phyloP scores from a whole-genome alignment of 169 alveolate genomes.

The Babesia ovata region DNA sequence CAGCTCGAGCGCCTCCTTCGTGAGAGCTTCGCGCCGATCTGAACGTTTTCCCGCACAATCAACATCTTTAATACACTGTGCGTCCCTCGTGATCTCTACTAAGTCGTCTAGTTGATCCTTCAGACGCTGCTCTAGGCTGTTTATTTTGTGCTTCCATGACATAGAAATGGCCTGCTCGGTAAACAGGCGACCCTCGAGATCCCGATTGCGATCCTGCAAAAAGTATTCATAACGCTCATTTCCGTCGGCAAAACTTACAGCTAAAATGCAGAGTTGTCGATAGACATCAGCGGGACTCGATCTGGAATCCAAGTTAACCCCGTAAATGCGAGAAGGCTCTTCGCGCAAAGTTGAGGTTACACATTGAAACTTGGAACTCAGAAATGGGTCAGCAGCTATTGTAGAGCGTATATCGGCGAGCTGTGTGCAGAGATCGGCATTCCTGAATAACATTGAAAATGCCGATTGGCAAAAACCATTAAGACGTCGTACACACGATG shows the following conservation, averaged over 20 bases:
- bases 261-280: slow-evolving; percentile 47
- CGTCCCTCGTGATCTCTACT: slow-evolving; percentile 30
- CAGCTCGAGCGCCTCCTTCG: slow-evolving; percentile 73
- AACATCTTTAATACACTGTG: slow-evolving; percentile 31
- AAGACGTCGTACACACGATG: neutral
- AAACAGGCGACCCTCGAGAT: slow-evolving; percentile 55
- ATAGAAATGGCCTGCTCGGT: slow-evolving; percentile 57
- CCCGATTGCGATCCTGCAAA: slow-evolving; percentile 60
- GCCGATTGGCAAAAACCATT: neutral
- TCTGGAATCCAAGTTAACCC: slow-evolving; percentile 2
- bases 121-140: slow-evolving; percentile 52
- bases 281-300: slow-evolving; percentile 27
- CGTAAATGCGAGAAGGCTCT: slow-evolving; percentile 4
- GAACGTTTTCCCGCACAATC: slow-evolving; percentile 41
- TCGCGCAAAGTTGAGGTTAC: neutral
- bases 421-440: slow-evolving; percentile 46
- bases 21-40: slow-evolving; percentile 59
- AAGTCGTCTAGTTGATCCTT: slow-evolving; percentile 53
- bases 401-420: slow-evolving; percentile 58
- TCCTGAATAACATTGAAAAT: slow-evolving; percentile 13
- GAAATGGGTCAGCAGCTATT: slow-evolving; percentile 60
- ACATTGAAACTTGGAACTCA: slow-evolving; percentile 45
- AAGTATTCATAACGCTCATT: neutral
- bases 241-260: slow-evolving; percentile 11
- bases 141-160: slow-evolving; percentile 67